Evolutionary conservation across 139 green algal species (phyloP).

Genomic region (Chlorella sorokiniana): DNA sequence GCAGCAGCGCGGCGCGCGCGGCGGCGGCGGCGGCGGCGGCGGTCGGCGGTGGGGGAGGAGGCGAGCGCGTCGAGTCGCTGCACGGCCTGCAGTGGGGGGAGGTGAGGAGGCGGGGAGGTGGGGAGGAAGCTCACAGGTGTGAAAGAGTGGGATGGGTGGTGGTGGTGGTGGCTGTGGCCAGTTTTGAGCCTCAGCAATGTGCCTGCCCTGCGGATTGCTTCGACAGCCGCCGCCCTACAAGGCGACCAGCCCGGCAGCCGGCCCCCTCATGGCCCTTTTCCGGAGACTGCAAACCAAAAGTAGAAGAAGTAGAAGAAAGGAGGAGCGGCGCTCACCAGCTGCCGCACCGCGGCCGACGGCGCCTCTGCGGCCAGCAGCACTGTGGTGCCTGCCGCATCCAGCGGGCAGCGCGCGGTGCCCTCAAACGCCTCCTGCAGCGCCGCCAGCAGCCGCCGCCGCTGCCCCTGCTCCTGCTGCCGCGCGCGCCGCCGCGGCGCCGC

Average conservation of each 20-base stretch:
- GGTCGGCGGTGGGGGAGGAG: not conserved
- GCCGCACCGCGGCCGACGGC: slow-evolving; percentile 23
- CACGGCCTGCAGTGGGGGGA: slow-evolving; percentile 5
- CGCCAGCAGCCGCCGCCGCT: slow-evolving; percentile 12
- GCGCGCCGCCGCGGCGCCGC: too few relatives aligned
- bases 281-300: not conserved
- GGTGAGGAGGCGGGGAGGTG: not conserved
- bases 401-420: slow-evolving; percentile 32
- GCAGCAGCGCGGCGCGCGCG: slow-evolving; percentile 21
- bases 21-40: not conserved
- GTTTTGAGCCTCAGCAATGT: not conserved
- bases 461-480: not conserved
- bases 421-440: slow-evolving; percentile 29
- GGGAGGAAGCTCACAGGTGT: not conserved
- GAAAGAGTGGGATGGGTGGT: not conserved
- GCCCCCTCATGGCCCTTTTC: too few relatives aligned
- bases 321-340: slow-evolving; percentile 10
- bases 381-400: slow-evolving; percentile 35
- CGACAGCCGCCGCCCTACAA: not conserved
- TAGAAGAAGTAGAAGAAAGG: not conserved
- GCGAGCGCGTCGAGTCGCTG: slow-evolving; percentile 32
- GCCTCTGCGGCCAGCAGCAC: slow-evolving; percentile 41
- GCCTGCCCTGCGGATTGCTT: not conserved
- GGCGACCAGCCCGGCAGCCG: not conserved
- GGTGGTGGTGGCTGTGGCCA: not conserved